Percentiles rank a stretch among this genome's conserved stretches.
phyloP scores from a whole-genome alignment of 192 early-diverging fungal genomes.

The Backusella tarrabulga region DNA sequence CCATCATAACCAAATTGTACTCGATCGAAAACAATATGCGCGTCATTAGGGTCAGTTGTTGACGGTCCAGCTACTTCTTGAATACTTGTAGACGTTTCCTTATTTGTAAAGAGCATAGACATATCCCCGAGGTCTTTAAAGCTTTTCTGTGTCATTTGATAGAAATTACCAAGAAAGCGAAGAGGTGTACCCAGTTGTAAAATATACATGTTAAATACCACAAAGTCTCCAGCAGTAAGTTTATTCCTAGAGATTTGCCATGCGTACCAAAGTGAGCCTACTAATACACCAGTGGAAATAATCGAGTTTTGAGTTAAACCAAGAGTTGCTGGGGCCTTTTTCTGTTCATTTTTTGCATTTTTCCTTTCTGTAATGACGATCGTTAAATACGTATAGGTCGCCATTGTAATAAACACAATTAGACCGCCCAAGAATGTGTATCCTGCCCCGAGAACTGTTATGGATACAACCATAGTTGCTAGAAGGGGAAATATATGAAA shows the following conservation, averaged over 20 bases:
- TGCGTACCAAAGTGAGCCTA: constrained; percentile 78
- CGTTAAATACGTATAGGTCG: constrained; percentile 73
- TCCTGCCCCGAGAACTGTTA: constrained; percentile 59
- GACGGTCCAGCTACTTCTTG: constrained; percentile 55
- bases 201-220: constrained; percentile 85
- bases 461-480: constrained; percentile 80
- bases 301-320: constrained; percentile 84
- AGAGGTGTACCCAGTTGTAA: constrained; percentile 85
- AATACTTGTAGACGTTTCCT: constrained; percentile 55
- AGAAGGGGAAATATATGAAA: constrained; percentile 91
- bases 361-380: constrained; percentile 74
- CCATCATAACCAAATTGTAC: constrained; percentile 71
- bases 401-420: constrained; percentile 86
- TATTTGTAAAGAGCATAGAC: constrained; percentile 74
- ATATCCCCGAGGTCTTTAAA: constrained; percentile 96
- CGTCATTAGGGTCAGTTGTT: constrained; percentile 37
- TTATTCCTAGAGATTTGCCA: constrained; percentile 67
- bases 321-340: constrained; percentile 66
- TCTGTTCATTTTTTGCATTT: constrained; percentile 75
- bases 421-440: constrained; percentile 74
- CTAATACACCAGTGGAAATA: constrained; percentile 79
- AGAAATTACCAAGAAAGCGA: constrained; percentile 89
- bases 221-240: constrained; percentile 80
- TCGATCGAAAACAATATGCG: constrained; percentile 65
- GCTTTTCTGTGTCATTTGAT: constrained; percentile 89